phyloP scores from a whole-genome alignment of 2,329 filamentous ascomycete genomes.

The Colletotrichum paranaense region DNA sequence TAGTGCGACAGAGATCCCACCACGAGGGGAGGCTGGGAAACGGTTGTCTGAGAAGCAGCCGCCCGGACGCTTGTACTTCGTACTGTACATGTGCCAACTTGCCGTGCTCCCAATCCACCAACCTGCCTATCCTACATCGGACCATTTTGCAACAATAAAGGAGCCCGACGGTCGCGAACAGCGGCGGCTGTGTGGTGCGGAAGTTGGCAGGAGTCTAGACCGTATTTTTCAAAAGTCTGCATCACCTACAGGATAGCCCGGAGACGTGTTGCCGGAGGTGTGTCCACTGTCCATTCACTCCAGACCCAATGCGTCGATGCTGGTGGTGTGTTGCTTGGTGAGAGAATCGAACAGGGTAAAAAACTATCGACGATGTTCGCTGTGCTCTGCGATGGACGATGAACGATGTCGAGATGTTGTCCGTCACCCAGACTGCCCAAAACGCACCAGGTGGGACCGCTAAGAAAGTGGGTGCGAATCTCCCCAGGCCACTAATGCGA shows the following conservation, averaged over 20 bases:
- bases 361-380: background rate
- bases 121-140: background rate
- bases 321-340: background rate
- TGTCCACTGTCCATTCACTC: background rate
- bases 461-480: constrained; percentile 11
- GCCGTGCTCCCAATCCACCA: background rate
- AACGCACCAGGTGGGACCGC: background rate
- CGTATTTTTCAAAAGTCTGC: background rate
- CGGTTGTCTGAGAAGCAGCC: constrained; percentile 27
- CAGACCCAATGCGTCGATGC: constrained; percentile 2
- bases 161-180: background rate
- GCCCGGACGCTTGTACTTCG: constrained; percentile 12
- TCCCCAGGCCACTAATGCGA: background rate
- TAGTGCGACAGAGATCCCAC: constrained; percentile 13
- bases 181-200: background rate
- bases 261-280: background rate
- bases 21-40: constrained; percentile 26
- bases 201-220: constrained; percentile 14
- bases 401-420: background rate
- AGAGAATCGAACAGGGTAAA: background rate
- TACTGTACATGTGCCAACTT: background rate
- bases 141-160: background rate
- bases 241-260: background rate
- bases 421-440: background rate
- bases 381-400: background rate